Conservation (phyloP, 148 eudicot genomes). For the Spergularia bocconei region DNA sequence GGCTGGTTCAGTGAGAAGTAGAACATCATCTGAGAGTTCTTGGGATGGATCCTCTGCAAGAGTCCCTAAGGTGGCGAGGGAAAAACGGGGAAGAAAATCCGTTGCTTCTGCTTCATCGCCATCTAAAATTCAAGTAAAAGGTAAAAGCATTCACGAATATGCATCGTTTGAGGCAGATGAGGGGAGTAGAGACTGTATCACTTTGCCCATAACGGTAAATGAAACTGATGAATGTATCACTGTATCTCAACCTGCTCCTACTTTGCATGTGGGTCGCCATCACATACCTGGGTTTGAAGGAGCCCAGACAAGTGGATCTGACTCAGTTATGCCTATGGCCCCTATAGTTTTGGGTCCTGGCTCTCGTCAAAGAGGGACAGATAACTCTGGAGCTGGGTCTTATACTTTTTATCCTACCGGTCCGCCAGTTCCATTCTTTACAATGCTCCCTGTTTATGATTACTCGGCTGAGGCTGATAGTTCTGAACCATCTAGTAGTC, state of each 20-base stretch:
- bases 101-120: conserved; percentile 27
- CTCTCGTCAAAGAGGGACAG: conserved; percentile 48
- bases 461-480: conserved; percentile 40
- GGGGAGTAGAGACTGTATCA: conserved; percentile 41
- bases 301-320: conserved; percentile 54
- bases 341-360: conserved; percentile 54
- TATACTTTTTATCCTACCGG: conserved; percentile 74
- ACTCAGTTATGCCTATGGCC: conserved; percentile 43
- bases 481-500: conserved; percentile 45
- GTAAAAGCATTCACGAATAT: conserved; percentile 38
- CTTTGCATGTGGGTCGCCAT: conserved; percentile 35
- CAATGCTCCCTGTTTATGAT: conserved; percentile 72
- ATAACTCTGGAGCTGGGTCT: conserved; percentile 49
- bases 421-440: conserved; percentile 83
- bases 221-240: conserved; percentile 43
- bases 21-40: conserved; percentile 80
- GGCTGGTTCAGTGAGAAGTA: conserved; percentile 60
- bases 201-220: conserved; percentile 22
- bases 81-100: conserved; percentile 56
- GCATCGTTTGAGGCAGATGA: conserved; percentile 37
- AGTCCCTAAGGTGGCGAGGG: conserved; percentile 53
- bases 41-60: conserved; percentile 80
- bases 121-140: conserved; percentile 41
- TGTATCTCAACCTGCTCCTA: conserved; percentile 34
- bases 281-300: conserved; percentile 44